Conservation (phyloP, 2,329 filamentous ascomycete genomes). For the Diaporthe citri region DNA sequence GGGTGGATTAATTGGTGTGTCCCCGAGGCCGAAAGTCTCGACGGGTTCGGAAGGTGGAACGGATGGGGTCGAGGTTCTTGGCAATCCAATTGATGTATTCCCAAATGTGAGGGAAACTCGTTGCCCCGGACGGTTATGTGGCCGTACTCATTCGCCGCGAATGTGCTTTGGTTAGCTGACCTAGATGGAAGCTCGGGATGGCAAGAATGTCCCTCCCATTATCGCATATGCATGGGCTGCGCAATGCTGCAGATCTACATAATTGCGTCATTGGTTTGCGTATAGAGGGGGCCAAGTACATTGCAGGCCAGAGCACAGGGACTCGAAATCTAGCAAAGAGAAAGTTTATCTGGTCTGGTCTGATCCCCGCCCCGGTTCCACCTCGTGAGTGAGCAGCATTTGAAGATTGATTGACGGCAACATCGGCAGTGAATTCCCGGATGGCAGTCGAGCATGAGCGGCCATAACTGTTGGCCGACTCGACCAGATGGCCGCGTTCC, state of each 20-base stretch:
- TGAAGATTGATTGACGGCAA: neutral
- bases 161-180: neutral
- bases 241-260: conserved; percentile 14
- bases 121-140: neutral
- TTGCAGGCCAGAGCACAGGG: neutral
- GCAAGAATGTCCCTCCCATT: neutral
- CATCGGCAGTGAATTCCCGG: neutral
- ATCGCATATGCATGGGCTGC: conserved; percentile 2
- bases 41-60: neutral
- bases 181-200: conserved; percentile 7
- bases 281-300: neutral
- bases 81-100: neutral
- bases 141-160: neutral
- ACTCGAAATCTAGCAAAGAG: neutral
- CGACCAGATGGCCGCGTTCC: neutral
- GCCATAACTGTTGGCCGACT: neutral
- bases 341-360: conserved; percentile 12
- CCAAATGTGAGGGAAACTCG: neutral
- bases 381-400: neutral
- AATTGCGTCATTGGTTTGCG: conserved; percentile 28
- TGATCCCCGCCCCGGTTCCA: conserved; percentile 5
- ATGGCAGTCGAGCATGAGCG: neutral
- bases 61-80: neutral
- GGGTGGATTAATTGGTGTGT: neutral
- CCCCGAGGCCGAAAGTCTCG: neutral